Conservation (phyloP, 2,329 filamentous ascomycete species). For the Chalara sp. region DNA sequence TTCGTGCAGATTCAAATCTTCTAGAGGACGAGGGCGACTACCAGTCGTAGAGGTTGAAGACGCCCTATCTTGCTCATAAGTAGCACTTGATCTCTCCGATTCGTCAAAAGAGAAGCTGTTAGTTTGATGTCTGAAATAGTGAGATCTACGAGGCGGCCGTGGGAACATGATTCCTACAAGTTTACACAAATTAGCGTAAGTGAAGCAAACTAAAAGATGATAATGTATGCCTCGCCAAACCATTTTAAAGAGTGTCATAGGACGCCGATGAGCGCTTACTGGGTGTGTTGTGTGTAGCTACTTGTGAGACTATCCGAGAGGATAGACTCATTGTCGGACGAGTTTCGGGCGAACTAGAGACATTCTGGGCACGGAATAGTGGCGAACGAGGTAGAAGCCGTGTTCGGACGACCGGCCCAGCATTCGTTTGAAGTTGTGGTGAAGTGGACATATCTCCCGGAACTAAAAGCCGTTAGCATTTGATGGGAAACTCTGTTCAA, state of each 20-base stretch:
- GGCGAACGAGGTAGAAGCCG: slow-evolving; percentile 25
- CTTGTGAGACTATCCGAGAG: slow-evolving; percentile 17
- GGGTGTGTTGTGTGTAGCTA: slow-evolving; percentile 20
- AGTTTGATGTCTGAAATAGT: slow-evolving; percentile 27
- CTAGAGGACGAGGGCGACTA: slow-evolving; percentile 9
- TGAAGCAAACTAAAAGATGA: too few relatives aligned
- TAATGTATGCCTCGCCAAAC: too few relatives aligned
- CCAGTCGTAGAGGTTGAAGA: slow-evolving; percentile 15
- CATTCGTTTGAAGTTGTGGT: slow-evolving; percentile 10
- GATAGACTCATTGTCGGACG: slow-evolving; percentile 15
- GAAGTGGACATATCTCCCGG: slow-evolving; percentile 24
- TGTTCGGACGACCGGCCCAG: slow-evolving; percentile 3
- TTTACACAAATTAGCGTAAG: too few relatives aligned
- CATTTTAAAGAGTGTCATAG: too few relatives aligned
- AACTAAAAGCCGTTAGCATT: slow-evolving; percentile 11
- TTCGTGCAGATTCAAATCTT: slow-evolving; percentile 17
- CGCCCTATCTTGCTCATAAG: slow-evolving; percentile 22
- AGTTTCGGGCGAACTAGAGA: slow-evolving; percentile 25
- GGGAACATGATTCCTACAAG: slow-evolving; percentile 21
- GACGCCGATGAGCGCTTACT: too few relatives aligned
- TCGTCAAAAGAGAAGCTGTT: slow-evolving; percentile 29
- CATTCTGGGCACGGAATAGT: slow-evolving; percentile 25
- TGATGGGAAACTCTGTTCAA: too few relatives aligned
- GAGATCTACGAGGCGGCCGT: slow-evolving; percentile 23
- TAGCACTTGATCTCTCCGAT: slow-evolving; percentile 25